A percentile compares a stretch with the other conserved stretches of the same genome.
Conservation (phyloP, 495 filamentous ascomycete genomes). For the Viridothelium virens region DNA sequence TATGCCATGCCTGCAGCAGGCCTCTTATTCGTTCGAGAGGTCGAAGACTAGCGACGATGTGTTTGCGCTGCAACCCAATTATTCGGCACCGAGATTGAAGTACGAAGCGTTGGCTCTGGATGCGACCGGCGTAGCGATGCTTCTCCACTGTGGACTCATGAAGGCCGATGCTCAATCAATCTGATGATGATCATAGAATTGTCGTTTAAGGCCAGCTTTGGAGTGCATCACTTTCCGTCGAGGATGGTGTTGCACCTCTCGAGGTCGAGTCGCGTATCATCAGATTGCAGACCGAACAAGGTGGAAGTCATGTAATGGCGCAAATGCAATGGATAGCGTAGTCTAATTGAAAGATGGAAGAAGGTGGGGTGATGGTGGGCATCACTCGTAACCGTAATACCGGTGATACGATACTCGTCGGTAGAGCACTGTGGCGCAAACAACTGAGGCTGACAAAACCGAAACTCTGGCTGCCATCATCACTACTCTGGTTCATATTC, state of each 20-base stretch:
- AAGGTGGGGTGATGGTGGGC: not conserved
- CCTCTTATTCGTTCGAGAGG: not conserved
- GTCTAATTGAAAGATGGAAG: not conserved
- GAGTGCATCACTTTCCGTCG: not conserved
- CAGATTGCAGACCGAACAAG: not conserved
- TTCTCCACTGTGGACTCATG: not conserved
- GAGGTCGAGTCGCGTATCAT: not conserved
- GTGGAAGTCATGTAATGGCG: not conserved
- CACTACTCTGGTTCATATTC: not conserved
- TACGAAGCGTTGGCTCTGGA: not conserved
- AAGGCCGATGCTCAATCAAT: not conserved
- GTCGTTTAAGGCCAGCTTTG: not conserved
- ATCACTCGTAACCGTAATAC: not conserved
- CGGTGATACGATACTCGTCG: not conserved
- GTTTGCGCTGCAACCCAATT: not conserved
- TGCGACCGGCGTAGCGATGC: not conserved
- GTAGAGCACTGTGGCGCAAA: not conserved
- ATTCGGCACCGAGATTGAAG: not conserved
- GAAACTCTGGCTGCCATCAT: not conserved
- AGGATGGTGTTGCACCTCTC: not conserved
- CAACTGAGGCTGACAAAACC: not conserved
- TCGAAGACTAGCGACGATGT: not conserved
- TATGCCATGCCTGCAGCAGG: constrained; percentile 38
- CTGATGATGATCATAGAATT: not conserved
- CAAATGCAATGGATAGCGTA: not conserved